phyloP scores from a whole-genome alignment of 2,329 filamentous ascomycete species.

The Leptographium radiaticola region DNA sequence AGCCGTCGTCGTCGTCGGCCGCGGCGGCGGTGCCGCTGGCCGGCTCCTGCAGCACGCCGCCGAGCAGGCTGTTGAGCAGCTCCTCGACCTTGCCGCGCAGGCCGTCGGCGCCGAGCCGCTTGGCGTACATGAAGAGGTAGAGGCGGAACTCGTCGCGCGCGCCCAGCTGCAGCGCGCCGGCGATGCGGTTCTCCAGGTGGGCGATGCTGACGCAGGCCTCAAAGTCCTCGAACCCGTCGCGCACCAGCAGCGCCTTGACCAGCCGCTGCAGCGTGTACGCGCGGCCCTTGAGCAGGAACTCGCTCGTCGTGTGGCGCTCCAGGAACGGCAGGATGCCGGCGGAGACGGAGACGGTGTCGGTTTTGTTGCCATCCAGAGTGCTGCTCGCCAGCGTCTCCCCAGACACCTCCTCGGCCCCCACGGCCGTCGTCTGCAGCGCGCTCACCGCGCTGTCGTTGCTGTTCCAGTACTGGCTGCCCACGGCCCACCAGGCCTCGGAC shows the following conservation, averaged over 20 bases:
- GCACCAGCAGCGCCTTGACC: slow-evolving; percentile 75
- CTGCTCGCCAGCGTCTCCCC: background rate
- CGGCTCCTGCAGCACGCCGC: slow-evolving; percentile 53
- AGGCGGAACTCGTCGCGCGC: slow-evolving; percentile 86
- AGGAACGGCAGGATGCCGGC: slow-evolving; percentile 87
- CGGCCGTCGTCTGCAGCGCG: slow-evolving; percentile 60
- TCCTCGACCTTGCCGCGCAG: slow-evolving; percentile 84
- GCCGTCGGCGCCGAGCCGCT: slow-evolving; percentile 83
- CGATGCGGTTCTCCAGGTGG: slow-evolving; percentile 88
- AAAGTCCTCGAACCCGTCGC: slow-evolving; percentile 83
- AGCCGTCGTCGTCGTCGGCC: slow-evolving; percentile 17
- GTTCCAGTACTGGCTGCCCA: slow-evolving; percentile 98
- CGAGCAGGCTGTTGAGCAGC: slow-evolving; percentile 67
- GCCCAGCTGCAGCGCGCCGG: slow-evolving; percentile 71
- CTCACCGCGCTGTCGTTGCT: slow-evolving; percentile 84
- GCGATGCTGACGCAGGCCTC: slow-evolving; percentile 87
- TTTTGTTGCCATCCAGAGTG: slow-evolving; percentile 25
- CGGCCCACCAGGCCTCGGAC: slow-evolving; percentile 97
- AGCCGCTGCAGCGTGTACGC: slow-evolving; percentile 85
- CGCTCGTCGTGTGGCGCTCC: slow-evolving; percentile 87
- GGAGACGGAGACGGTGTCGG: slow-evolving; percentile 55
- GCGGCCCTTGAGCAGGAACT: slow-evolving; percentile 80
- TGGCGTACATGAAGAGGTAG: slow-evolving; percentile 97
- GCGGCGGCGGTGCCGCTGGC: slow-evolving; percentile 12
- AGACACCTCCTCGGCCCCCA: slow-evolving; percentile 27